Conservation (phyloP, 139 green algal genomes). For the Micromonas pusilla region DNA sequence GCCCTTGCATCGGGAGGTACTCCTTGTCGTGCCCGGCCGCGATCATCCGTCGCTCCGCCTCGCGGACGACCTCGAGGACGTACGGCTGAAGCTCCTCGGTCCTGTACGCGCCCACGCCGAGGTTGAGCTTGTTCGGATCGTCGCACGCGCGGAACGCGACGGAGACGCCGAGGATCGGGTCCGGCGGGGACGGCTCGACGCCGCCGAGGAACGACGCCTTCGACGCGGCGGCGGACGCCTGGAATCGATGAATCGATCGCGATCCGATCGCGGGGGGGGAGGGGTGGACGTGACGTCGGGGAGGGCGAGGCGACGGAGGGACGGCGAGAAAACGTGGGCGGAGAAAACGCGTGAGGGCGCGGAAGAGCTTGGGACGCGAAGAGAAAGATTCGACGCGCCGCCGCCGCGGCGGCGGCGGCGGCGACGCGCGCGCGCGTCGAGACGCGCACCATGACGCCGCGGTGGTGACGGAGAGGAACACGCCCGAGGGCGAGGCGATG, state of each 20-base stretch:
- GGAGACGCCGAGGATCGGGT: slow-evolving; percentile 88
- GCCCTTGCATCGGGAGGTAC: slow-evolving; percentile 90
- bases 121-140: slow-evolving; percentile 81
- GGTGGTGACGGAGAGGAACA: too few relatives aligned
- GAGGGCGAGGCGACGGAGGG: too few relatives aligned
- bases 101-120: slow-evolving; percentile 65
- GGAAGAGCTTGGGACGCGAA: too few relatives aligned
- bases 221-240: too few relatives aligned
- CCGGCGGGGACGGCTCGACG: slow-evolving; percentile 17
- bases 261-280: neutral
- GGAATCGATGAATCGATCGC: too few relatives aligned
- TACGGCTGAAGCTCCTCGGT: slow-evolving; percentile 78
- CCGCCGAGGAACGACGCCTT: neutral
- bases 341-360: too few relatives aligned
- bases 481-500: too few relatives aligned
- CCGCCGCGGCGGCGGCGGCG: too few relatives aligned
- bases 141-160: slow-evolving; percentile 82
- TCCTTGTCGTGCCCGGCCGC: slow-evolving; percentile 81
- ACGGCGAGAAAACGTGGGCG: too few relatives aligned
- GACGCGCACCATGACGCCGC: too few relatives aligned
- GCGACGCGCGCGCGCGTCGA: too few relatives aligned
- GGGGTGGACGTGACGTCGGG: neutral
- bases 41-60: slow-evolving; percentile 89
- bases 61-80: slow-evolving; percentile 85
- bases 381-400: too few relatives aligned